Evolutionary conservation across 1,284 basidiomycete species (phyloP).

Genomic region (Chondrostereum purpureum): DNA sequence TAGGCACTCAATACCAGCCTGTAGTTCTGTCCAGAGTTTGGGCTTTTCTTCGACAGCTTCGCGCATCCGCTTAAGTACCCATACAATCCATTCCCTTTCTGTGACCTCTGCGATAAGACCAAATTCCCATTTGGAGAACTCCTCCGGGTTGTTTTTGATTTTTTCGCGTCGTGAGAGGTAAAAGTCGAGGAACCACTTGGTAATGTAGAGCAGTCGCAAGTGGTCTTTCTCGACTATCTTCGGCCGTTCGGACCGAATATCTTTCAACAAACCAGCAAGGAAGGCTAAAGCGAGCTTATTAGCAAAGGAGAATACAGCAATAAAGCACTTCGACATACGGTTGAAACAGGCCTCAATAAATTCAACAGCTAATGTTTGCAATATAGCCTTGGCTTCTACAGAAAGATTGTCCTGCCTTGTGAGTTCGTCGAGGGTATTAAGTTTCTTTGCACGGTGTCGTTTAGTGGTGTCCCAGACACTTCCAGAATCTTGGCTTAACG

Average conservation of each 20-base stretch:
- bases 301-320: constrained; percentile 4
- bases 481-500: constrained; percentile 69
- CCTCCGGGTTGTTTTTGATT: constrained; percentile 13
- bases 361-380: constrained; percentile 63
- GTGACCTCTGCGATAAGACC: constrained; percentile 78
- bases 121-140: constrained; percentile 50
- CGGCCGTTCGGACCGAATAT: constrained; percentile 84
- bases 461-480: constrained; percentile 77
- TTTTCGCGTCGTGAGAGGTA: constrained; percentile 59
- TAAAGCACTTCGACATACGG: constrained; percentile 51
- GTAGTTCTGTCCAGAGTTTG: constrained; percentile 87
- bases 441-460: constrained; percentile 54
- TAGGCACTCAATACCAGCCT: constrained; percentile 90
- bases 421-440: constrained; percentile 69
- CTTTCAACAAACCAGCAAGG: constrained; percentile 77
- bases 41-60: constrained; percentile 89
- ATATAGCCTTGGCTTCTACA: constrained; percentile 58
- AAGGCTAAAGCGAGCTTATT: constrained; percentile 54
- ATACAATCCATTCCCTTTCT: constrained; percentile 80
- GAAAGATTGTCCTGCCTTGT: constrained; percentile 67
- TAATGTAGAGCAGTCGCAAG: constrained; percentile 75
- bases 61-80: constrained; percentile 85
- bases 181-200: constrained; percentile 87
- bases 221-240: constrained; percentile 91
- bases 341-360: constrained; percentile 85